Base-by-base conservation (phyloP, 257 asterid genomes). In the Verbascum thapsus region DNA sequence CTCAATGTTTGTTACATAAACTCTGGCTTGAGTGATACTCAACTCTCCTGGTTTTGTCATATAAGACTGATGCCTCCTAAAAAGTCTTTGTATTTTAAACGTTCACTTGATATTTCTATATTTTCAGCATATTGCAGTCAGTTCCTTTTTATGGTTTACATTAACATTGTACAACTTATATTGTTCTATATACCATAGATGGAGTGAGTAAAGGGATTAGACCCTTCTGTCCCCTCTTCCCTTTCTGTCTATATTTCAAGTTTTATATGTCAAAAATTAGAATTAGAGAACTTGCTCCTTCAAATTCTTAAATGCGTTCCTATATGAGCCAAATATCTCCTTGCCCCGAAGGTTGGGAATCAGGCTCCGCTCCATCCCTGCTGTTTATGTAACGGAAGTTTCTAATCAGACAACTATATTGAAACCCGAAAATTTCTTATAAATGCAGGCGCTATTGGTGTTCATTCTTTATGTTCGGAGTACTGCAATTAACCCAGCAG, bases 401-500 rank as follows among this genome's bases (percentile, higher is more conserved):
- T 42, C 55, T 68, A 61, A 62, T 47, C 43, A 17, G 32, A 16
- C 8, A 16, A 47, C 8, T 19, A 4, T 43, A 62, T 43, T 56
- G 15, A 23, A 72, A 30, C 48, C 44, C 17, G 40, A 49, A 43
- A 48, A 54, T 44, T 63, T 57, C 43, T 63, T 55, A 67, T 52
- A 35, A 68, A 76, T 80, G 82, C 84, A 94, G 99, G 99, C 91
- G 40, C 76, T 87, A 41, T 73, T 79, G 64, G 99, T 94, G 34
- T 94, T 94, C 78, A 70, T 90, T 78, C 90, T 94, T 19, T 94
- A 94, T 71, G 97, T 78, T 61, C 90, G 99, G 43, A 78, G 81
- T 58, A 94, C 99, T 53, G 99, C 99, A 62, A 94, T 94, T 71
- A 94, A 94, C 79, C 99, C 99, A 10, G 97, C 99, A 16, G 99